These are phyloP conservation scores for Arabidopsis lyrata DNA, from an alignment of 441 rosid genomes.

Conservation along the genomic window DNA sequence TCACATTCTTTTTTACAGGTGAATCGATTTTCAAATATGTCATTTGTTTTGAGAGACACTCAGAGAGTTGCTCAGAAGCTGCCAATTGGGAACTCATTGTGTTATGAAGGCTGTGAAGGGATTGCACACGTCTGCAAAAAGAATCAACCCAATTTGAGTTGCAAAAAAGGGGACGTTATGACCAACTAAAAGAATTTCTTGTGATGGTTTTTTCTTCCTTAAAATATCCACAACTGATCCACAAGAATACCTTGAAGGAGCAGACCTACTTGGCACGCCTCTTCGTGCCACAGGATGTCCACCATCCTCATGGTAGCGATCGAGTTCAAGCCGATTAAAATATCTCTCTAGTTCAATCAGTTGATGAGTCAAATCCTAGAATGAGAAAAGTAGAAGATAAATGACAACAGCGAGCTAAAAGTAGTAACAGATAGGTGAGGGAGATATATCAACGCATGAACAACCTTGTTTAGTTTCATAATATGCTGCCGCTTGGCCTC, in stretches of 20 bases:
- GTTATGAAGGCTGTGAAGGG: constrained; percentile 76
- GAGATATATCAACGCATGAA: constrained; percentile 30
- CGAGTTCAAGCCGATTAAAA: constrained; percentile 85
- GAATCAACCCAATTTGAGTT: constrained; percentile 38
- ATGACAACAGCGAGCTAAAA: constrained; percentile 30
- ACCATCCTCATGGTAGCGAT: constrained; percentile 70
- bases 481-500: constrained; percentile 79
- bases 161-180: constrained; percentile 15
- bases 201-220: not conserved
- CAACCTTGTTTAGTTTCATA: constrained; percentile 75
- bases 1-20: constrained; percentile 68
- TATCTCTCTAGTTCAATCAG: constrained; percentile 89
- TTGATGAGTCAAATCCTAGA: constrained; percentile 86
- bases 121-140: constrained; percentile 69
- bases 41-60: constrained; percentile 88
- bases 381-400: constrained; percentile 29
- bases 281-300: constrained; percentile 55
- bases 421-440: constrained; percentile 30
- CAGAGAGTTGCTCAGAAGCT: constrained; percentile 92
- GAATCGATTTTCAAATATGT: constrained; percentile 71
- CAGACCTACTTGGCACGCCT: constrained; percentile 57
- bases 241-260: constrained; percentile 71
- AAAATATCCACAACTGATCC: constrained; percentile 18
- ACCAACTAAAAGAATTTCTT: constrained; percentile 6
- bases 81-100: constrained; percentile 82